These are phyloP conservation scores for Trapa bicornis DNA, from an alignment of 345 rosid genomes.

Conservation along the genomic window DNA sequence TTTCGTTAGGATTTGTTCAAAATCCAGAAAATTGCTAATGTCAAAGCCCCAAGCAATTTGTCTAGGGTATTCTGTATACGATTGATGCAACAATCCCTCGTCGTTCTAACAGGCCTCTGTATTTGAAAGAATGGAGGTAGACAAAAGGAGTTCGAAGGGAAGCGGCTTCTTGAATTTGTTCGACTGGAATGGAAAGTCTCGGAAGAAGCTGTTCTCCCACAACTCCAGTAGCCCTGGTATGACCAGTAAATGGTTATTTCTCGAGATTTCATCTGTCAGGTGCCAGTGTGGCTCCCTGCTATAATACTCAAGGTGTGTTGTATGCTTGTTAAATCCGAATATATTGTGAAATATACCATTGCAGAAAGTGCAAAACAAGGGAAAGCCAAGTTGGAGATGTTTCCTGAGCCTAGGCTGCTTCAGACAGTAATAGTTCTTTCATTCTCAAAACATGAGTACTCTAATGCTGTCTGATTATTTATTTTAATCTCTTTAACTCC, in stretches of 20 bases:
- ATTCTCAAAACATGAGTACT: neutral
- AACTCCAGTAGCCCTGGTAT: constrained; percentile 36
- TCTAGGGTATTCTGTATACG: neutral
- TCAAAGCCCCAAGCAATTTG: neutral
- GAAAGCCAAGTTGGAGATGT: too few species aligned
- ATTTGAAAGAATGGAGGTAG: constrained; percentile 19
- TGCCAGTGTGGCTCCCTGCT: neutral
- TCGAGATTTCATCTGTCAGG: too few species aligned
- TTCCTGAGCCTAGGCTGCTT: too few species aligned
- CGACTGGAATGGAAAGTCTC: constrained; percentile 83
- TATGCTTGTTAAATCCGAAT: too few species aligned
- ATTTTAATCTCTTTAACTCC: neutral
- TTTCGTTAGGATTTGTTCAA: too few species aligned
- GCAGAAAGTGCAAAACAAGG: too few species aligned
- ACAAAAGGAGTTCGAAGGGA: constrained; percentile 59
- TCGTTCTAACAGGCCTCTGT: too few species aligned
- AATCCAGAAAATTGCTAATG: too few species aligned
- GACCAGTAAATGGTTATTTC: neutral
- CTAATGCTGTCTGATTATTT: neutral
- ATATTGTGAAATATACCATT: too few species aligned
- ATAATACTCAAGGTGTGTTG: neutral
- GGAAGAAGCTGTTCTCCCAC: constrained; percentile 56
- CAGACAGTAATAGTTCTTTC: too few species aligned
- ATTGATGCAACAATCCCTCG: neutral
- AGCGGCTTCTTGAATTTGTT: constrained; percentile 45